Evolutionary conservation across 495 filamentous ascomycete species (phyloP), one percentile per base, ranked within the genome.

Genomic region (Xylona heveae): DNA sequence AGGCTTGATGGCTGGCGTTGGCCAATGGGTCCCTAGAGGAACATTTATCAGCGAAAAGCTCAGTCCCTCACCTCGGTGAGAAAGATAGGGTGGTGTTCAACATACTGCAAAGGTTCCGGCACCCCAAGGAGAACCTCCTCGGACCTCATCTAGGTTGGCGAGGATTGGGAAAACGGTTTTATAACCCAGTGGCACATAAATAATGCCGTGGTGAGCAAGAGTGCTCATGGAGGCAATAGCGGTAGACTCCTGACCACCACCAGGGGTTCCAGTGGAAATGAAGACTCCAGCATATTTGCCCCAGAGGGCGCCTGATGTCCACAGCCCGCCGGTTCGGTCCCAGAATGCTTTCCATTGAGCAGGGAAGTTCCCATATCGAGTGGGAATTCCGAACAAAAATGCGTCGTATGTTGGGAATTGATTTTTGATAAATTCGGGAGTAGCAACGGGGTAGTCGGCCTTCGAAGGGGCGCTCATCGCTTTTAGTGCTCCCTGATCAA

Each of bases 291-390:
- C 88, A 42, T 78, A 77, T 67, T 95, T 99, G 55, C 80, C 81
- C 61, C 68, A 75, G 64, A 66, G 83, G 41, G 64, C 74, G 38
- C 84, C 81, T 12, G 52, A 37, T 23, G 51, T 42, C 75, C 77
- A 81, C 44, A 76, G 73, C 47, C 62, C 56, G 45, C 80, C 80
- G 17, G 77, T 78, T 52, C 64, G 60, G 61, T 90, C 79, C 74
- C 74, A 83, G 66, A 83, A 90, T 26, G 70, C 50, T 65, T 84
- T 94, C 77, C 77, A 95, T 58, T 97, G 88, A 18, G 75, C 83
- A 24, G 88, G 84, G 66, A 93, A 91, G 70, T 92, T 99, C 51
- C 88, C 88, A 59, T 78, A 99, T 35, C 88, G 74, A n/a, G 88
- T 99, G 19, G 88, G 88, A 54, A 99, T 83, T 43, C 90, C 90